A percentile compares a stretch with the other conserved stretches of the same genome.
Conservation (phyloP, 441 rosid species). For the Kokia cookei region DNA sequence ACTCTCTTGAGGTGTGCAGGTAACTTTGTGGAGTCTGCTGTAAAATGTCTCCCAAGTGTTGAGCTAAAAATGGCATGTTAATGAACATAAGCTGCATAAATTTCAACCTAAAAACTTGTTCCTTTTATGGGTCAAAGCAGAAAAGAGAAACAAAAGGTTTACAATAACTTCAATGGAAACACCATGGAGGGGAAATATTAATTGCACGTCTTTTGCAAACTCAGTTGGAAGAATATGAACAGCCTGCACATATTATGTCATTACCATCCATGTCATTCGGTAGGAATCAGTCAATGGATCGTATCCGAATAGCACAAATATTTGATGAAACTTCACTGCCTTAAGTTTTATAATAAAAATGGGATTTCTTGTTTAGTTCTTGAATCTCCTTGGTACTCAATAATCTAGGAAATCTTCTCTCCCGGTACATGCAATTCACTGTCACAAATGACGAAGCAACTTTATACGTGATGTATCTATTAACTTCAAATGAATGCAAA, state of each 20-base stretch:
- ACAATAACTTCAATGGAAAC: not conserved
- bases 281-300: conserved; percentile 53
- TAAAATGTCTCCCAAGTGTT: conserved; percentile 87
- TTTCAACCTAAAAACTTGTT: not conserved
- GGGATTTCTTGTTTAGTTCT: conserved; percentile 33
- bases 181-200: not conserved
- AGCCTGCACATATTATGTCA: conserved; percentile 72
- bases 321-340: not conserved
- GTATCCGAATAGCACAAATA: conserved; percentile 37
- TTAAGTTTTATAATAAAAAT: not conserved
- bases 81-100: conserved; percentile 2
- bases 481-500: not conserved
- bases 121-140: not conserved
- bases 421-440: conserved; percentile 99
- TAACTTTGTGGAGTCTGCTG: conserved; percentile 37
- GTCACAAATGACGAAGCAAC: conserved; percentile 1
- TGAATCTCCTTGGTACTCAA: conserved; percentile 64
- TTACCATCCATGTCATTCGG: conserved; percentile 77
- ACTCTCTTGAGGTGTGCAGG: conserved; percentile 79
- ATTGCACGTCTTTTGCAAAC: conserved; percentile 83
- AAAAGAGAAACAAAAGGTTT: not conserved
- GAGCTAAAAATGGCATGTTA: conserved; percentile 19
- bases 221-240: conserved; percentile 92
- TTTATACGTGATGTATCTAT: not conserved
- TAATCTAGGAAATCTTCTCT: conserved; percentile 73